Base-by-base conservation (phyloP, 2,329 filamentous ascomycete genomes). In the Hypocreales sp. region DNA sequence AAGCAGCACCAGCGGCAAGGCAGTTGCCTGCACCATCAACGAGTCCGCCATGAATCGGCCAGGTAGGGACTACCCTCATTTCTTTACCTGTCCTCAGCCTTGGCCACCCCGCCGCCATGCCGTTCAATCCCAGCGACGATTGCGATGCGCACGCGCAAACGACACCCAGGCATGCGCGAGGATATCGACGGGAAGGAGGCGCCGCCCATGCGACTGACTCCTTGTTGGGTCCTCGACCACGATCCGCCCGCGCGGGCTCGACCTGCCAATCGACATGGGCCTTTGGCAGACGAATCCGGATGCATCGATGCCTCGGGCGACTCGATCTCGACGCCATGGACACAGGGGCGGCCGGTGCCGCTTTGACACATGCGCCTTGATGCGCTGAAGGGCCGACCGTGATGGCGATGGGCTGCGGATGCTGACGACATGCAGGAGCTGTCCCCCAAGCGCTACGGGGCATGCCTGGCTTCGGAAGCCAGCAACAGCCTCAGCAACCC, bases 361-460 rank as follows among this genome's bases (percentile, higher is more conserved):
- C n/a, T n/a, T n/a, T n/a, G n/a, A n/a, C n/a, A n/a, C n/a, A n/a
- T n/a, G 24, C n/a, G 12, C 15, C 16, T 5, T 17, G 5, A n/a
- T n/a, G n/a, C n/a, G n/a, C n/a, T n/a, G n/a, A n/a, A n/a, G n/a
- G n/a, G n/a, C n/a, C n/a, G n/a, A n/a, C n/a, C n/a, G n/a, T 8
- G 18, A 21, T n/a, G 7, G 13, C 18, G 15, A 22, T 7, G 4
- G 7, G 7, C 24, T 12, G 42, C 47, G 7, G 10, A 27, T 12
- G 42, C 47, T 50, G 43, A 50, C 44, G 26, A 35, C 32, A 32
- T 28, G 34, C 47, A 71, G 66, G 65, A 53, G 60, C 65, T 44
- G 63, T 68, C 56, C 70, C 68, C 40, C 72, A 72, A 53, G 59
- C 67, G 43, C 48, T 76, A 41, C 66, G 71, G 40, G 67, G 68